phyloP scores from a whole-genome alignment of 1,284 basidiomycete genomes.

The Testicularia cyperi region DNA sequence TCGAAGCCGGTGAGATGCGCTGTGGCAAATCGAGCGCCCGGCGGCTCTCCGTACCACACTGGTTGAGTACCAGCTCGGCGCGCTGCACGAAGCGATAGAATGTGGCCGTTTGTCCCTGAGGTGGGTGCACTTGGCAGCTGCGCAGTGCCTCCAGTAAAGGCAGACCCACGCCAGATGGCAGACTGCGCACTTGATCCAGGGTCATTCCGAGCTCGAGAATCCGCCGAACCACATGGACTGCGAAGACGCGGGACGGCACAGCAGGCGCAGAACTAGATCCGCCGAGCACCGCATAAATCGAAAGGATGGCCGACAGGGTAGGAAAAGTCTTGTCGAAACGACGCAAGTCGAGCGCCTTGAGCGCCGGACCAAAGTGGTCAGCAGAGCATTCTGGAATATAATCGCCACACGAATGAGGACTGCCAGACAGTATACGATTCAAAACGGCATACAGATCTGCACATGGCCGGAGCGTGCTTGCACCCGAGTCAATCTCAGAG shows the following conservation, averaged over 20 bases:
- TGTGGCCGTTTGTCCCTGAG: conserved; percentile 70
- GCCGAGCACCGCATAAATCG: conserved; percentile 6
- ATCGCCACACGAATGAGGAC: no score
- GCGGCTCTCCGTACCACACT: neutral
- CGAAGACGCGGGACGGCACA: conserved; percentile 8
- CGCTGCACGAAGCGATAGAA: conserved; percentile 77
- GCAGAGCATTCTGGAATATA: no score
- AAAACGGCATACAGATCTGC: no score
- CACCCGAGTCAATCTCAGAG: no score
- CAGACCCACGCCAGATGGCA: conserved; percentile 73
- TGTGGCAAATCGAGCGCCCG: neutral
- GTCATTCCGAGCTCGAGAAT: conserved; percentile 67
- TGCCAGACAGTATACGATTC: no score
- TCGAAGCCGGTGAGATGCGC: neutral
- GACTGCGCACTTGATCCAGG: conserved; percentile 63
- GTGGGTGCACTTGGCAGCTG: conserved; percentile 76
- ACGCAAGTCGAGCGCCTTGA: neutral
- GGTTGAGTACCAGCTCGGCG: conserved; percentile 68
- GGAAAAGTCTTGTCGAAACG: neutral
- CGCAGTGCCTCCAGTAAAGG: conserved; percentile 80
- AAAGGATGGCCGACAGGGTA: neutral
- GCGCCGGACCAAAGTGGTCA: no score
- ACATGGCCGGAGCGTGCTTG: no score
- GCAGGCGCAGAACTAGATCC: no score
- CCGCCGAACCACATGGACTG: conserved; percentile 65